A percentile compares a stretch with the other conserved stretches of the same genome.
These are phyloP conservation scores for Ustilago curta DNA, from an alignment of 1,284 basidiomycete species.

Conservation along the genomic window DNA sequence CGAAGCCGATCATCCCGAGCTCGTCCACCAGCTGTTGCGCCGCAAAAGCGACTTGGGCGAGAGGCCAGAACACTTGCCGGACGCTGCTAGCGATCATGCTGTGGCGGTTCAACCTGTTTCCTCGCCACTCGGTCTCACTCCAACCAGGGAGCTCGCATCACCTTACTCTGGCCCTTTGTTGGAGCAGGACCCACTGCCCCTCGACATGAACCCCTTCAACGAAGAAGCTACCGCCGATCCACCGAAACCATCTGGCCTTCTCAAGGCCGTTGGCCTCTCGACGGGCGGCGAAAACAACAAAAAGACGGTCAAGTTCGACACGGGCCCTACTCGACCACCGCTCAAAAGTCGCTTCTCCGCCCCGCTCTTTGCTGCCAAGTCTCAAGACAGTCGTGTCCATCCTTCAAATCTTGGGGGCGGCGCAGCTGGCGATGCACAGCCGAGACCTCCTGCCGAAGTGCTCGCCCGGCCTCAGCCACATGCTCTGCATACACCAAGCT, in stretches of 20 bases:
- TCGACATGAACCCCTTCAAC: conserved; percentile 23
- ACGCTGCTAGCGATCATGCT: conserved; percentile 55
- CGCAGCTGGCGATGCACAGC: conserved; percentile 47
- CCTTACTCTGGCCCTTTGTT: conserved; percentile 9
- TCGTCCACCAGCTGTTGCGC: conserved; percentile 54
- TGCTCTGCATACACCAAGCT: conserved; percentile 1
- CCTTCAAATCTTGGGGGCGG: neutral
- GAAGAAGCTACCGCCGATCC: conserved; percentile 7
- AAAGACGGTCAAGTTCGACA: conserved; percentile 57
- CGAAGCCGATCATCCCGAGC: conserved; percentile 52
- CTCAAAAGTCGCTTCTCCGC: conserved; percentile 34
- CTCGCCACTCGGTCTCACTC: conserved; percentile 25
- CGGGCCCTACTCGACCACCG: conserved; percentile 16
- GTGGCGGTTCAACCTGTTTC: conserved; percentile 32
- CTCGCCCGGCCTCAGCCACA: conserved; percentile 51
- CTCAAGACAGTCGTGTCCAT: conserved; percentile 2
- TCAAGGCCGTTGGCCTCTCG: conserved; percentile 20
- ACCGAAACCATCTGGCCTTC: conserved; percentile 4
- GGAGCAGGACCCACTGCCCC: conserved; percentile 38
- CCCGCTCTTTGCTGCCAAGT: conserved; percentile 43
- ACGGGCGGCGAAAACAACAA: conserved; percentile 19
- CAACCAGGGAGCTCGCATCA: conserved; percentile 13
- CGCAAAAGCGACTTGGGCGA: conserved; percentile 44
- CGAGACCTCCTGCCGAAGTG: conserved; percentile 57
- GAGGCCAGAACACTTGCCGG: conserved; percentile 16